Conservation (phyloP, 2,329 filamentous ascomycete genomes). For the Penicillium digitatum region DNA sequence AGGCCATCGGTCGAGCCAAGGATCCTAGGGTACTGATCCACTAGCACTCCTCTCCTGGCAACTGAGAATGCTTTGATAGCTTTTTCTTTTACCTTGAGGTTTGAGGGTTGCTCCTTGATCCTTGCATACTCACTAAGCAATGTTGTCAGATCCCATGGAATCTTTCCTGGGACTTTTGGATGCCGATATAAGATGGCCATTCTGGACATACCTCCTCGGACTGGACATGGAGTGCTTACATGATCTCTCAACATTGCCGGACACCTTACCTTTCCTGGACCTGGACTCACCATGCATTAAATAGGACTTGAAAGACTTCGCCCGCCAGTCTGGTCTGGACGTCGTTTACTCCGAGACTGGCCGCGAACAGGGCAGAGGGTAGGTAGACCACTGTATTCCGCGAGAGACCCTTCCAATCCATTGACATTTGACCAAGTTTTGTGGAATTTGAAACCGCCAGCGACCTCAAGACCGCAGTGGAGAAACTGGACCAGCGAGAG, state of each 20-base stretch:
- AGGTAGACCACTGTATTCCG: slow-evolving; percentile 41
- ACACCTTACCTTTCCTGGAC: slow-evolving; percentile 46
- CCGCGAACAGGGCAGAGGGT: slow-evolving; percentile 92
- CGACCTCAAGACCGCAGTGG: slow-evolving; percentile 84
- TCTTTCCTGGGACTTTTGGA: slow-evolving; percentile 5
- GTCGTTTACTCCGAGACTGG: slow-evolving; percentile 97
- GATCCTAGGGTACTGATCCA: slow-evolving; percentile 5
- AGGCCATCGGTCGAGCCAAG: slow-evolving; percentile 11
- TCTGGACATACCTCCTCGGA: slow-evolving; percentile 18
- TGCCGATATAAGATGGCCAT: slow-evolving; percentile 12
- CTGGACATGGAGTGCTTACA: slow-evolving; percentile 18
- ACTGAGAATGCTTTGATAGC: background rate
- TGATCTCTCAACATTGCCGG: slow-evolving; percentile 10
- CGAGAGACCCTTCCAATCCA: slow-evolving; percentile 10
- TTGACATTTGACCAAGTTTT: slow-evolving; percentile 59
- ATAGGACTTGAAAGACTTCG: slow-evolving; percentile 99
- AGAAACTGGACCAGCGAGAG: slow-evolving; percentile 88
- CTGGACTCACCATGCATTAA: slow-evolving; percentile 74
- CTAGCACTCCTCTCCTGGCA: background rate
- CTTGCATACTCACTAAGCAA: background rate
- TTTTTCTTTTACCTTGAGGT: background rate
- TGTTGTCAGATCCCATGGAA: background rate
- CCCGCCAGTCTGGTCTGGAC: slow-evolving; percentile 90
- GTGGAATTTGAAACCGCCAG: slow-evolving; percentile 94
- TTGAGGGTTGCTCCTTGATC: background rate